Evolutionary conservation across 2,329 filamentous ascomycete genomes (phyloP).

Genomic region (Plenodomus lindquistii): DNA sequence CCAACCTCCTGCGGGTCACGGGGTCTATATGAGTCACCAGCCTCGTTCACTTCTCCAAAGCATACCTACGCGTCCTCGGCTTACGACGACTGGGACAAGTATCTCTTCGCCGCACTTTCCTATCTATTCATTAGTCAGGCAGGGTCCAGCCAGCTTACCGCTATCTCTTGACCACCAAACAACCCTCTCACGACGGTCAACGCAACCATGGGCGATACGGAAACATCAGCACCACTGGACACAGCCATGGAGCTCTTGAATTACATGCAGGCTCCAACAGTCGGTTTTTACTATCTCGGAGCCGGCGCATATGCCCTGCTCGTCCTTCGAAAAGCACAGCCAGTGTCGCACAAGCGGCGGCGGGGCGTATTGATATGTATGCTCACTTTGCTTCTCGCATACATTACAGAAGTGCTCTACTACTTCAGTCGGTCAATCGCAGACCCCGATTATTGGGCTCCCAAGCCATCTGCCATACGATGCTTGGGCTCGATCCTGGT

Average conservation of each 20-base stretch:
- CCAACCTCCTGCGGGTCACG: background rate
- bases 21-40: background rate
- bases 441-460: conserved; percentile 33
- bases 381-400: conserved; percentile 21
- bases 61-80: background rate
- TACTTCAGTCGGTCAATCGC: conserved; percentile 37
- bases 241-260: conserved; percentile 34
- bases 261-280: conserved; percentile 38
- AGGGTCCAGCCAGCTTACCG: background rate
- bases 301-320: conserved; percentile 32
- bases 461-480: conserved; percentile 38
- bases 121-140: background rate
- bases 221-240: conserved; percentile 12
- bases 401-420: conserved; percentile 38
- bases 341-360: conserved; percentile 27
- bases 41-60: background rate
- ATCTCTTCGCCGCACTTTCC: background rate
- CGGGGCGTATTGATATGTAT: conserved; percentile 21
- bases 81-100: background rate
- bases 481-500: conserved; percentile 41
- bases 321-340: conserved; percentile 35
- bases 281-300: conserved; percentile 37
- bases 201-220: conserved; percentile 13
- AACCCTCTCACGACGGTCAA: conserved; percentile 1
- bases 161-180: background rate